These are phyloP conservation scores for Fusarium sarcochroum DNA, from an alignment of 2,329 filamentous ascomycete species.

Conservation along the genomic window DNA sequence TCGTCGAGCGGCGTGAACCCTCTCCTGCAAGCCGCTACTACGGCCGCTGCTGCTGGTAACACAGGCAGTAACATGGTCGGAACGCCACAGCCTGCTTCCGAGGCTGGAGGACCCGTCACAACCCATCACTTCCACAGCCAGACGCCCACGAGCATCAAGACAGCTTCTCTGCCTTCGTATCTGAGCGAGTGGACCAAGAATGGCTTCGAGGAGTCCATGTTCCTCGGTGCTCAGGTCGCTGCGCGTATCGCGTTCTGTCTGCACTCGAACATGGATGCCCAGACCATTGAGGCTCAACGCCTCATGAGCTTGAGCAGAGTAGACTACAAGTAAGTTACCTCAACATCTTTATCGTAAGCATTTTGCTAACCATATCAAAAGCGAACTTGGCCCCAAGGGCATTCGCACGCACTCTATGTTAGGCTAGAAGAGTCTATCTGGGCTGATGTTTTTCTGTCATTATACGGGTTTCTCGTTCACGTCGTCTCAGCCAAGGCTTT, in stretches of 20 bases:
- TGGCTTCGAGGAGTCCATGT: slow-evolving; percentile 83
- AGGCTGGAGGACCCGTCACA: slow-evolving; percentile 53
- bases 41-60: slow-evolving; percentile 69
- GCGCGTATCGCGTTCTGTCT: slow-evolving; percentile 73
- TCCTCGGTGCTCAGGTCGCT: slow-evolving; percentile 89
- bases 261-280: slow-evolving; percentile 68
- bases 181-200: slow-evolving; percentile 92
- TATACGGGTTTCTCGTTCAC: slow-evolving; percentile 24
- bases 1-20: slow-evolving; percentile 81
- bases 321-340: slow-evolving; percentile 71
- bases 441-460: slow-evolving; percentile 33
- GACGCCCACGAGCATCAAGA: slow-evolving; percentile 88
- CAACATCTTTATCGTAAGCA: not conserved
- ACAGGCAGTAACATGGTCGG: slow-evolving; percentile 58
- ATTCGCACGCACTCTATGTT: slow-evolving; percentile 69
- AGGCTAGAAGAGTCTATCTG: slow-evolving; percentile 49
- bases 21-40: slow-evolving; percentile 91
- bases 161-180: slow-evolving; percentile 83
- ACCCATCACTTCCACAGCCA: slow-evolving; percentile 71
- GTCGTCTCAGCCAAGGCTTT: slow-evolving; percentile 12
- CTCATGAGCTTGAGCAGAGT: slow-evolving; percentile 70
- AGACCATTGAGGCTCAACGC: slow-evolving; percentile 66
- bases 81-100: slow-evolving; percentile 59
- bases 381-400: slow-evolving; percentile 68
- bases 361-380: slow-evolving; percentile 48